Evolutionary conservation across 2,329 filamentous ascomycete genomes (phyloP), one percentile per base, ranked within the genome.

Genomic region (Alternaria triticimaculans): DNA sequence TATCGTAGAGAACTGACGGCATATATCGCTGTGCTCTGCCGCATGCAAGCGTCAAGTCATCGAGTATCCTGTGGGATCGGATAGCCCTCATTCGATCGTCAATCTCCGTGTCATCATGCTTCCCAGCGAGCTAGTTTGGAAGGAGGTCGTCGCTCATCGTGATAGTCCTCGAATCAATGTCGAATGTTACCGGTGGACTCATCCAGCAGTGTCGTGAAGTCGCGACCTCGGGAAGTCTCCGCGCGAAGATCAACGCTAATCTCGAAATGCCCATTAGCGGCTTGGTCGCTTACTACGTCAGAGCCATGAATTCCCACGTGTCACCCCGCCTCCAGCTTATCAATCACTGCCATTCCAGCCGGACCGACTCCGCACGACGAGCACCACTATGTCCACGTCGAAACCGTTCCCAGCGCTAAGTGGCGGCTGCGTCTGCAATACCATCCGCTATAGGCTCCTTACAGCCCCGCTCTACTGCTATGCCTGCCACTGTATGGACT

Each of bases 401-500:
- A 58, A 63, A 20, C 65, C 72, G 0, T 78, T 78, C 30, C 76
- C 76, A n/a, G 58, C 70, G 7, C 63, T 78, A n/a, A 67, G 66
- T 20, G 76, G 76, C 25, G 62, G 72, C 26, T 41, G 30, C 30
- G 55, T 64, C 43, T 78, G 76, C 59, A 63, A 56, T n/a, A 45
- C 50, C 3, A 58, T 73, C 26, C 67, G 69, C 7, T 78, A 75
- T 44, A 71, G 75, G 1, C 62, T 78, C 5, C 66, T 74, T 25
- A 72, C 67, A 1, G 66, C 74, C 1, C 76, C 76, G 2, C 64
- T 78, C 23, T 78, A 69, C 66, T 73, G 69, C 59, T 69, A 71
- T 51, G 75, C 75, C 15, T 78, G 76, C 64, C 75, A 78, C 63
- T 78, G 76, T 25, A 30, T 58, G 2, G 71, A 74, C 54, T 78